phyloP scores from a whole-genome alignment of 225 moss, liverwort and hornwort genomes.

The Bryum argenteum region DNA sequence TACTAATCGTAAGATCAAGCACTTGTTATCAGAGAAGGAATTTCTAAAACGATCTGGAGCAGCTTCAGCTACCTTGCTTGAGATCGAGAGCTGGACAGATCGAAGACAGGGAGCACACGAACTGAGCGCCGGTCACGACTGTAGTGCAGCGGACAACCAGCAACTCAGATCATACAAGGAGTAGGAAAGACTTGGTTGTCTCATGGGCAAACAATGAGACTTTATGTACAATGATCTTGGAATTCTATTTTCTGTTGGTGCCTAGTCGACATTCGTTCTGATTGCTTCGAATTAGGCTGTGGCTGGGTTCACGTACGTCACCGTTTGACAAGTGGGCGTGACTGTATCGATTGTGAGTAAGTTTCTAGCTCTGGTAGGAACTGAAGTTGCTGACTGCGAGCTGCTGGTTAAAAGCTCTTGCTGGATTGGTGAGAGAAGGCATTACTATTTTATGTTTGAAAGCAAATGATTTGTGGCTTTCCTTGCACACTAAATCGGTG shows the following conservation, averaged over 20 bases:
- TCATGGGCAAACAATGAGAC: background rate
- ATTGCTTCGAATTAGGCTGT: conserved; percentile 16
- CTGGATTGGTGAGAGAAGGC: background rate
- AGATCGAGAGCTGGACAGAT: background rate
- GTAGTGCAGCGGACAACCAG: conserved; percentile 13
- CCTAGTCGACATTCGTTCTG: conserved; percentile 5
- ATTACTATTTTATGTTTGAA: no score
- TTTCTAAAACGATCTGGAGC: background rate
- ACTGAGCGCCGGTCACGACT: conserved; percentile 5
- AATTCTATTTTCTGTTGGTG: conserved; percentile 8
- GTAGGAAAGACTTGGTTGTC: background rate
- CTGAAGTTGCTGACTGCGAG: no score
- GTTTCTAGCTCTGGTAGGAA: background rate
- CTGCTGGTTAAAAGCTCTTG: background rate
- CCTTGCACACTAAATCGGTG: no score
- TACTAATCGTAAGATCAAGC: no score
- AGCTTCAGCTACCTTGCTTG: background rate
- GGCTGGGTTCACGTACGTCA: conserved; percentile 28
- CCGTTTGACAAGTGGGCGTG: conserved; percentile 17
- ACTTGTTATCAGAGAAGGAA: no score
- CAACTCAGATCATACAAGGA: background rate
- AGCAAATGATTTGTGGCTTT: no score
- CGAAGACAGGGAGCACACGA: background rate
- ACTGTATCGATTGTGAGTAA: background rate
- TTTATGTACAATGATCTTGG: conserved; percentile 17